These are phyloP conservation scores for Xylaria sp. DNA, from an alignment of 2,329 filamentous ascomycete genomes.

Conservation along the genomic window DNA sequence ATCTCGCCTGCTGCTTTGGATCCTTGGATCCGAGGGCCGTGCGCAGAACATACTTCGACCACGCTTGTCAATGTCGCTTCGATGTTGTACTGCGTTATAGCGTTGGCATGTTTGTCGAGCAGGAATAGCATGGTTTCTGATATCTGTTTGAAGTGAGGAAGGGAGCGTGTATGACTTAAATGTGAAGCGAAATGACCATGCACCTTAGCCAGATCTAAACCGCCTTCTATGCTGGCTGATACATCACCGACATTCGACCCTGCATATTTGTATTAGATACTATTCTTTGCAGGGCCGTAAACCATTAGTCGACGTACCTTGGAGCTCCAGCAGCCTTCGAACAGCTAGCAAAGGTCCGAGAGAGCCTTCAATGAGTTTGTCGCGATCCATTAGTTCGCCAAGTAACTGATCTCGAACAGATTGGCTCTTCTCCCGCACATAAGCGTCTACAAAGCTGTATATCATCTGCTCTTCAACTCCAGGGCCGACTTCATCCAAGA, in stretches of 20 bases:
- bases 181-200: constrained; percentile 34
- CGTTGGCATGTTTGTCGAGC: constrained; percentile 55
- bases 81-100: constrained; percentile 64
- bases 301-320: constrained; percentile 28
- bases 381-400: constrained; percentile 26
- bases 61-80: constrained; percentile 58
- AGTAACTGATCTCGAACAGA: constrained; percentile 31
- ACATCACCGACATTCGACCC: constrained; percentile 13
- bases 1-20: constrained; percentile 43
- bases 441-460: constrained; percentile 37
- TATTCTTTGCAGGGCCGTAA: neutral
- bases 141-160: constrained; percentile 38
- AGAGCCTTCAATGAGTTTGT: constrained; percentile 30
- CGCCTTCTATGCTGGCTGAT: constrained; percentile 11
- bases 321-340: constrained; percentile 34
- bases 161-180: constrained; percentile 32
- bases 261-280: constrained; percentile 27
- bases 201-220: constrained; percentile 35
- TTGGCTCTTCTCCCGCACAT: constrained; percentile 30
- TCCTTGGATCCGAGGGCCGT: constrained; percentile 31
- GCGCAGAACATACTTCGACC: constrained; percentile 41
- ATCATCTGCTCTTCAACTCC: constrained; percentile 33
- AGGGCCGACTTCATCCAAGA: constrained; percentile 31
- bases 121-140: constrained; percentile 44
- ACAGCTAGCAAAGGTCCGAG: constrained; percentile 34